Evolutionary conservation across 148 eudicot species (phyloP).

Genomic region (Simmondsia chinensis): DNA sequence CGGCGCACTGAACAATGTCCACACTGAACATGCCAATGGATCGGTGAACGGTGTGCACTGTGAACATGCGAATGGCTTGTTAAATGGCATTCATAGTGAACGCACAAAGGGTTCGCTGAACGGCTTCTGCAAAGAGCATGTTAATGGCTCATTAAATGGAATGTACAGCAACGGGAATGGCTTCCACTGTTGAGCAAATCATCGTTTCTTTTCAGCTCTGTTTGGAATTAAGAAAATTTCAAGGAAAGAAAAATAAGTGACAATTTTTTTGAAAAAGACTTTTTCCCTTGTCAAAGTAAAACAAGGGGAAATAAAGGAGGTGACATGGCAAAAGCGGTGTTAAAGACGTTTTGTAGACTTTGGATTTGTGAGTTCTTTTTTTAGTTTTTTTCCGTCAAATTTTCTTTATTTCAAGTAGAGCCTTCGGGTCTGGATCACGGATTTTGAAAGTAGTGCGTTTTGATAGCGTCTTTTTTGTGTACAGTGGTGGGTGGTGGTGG

Average conservation of each 20-base stretch:
- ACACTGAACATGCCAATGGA: constrained; percentile 7
- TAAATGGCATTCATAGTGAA: constrained; percentile 28
- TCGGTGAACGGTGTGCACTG: background rate
- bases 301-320: too few species aligned
- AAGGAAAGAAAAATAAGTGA: too few species aligned
- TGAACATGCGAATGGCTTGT: constrained; percentile 25
- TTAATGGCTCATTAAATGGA: constrained; percentile 7
- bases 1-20: constrained; percentile 30
- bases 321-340: too few species aligned
- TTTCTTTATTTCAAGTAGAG: too few species aligned
- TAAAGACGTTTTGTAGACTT: too few species aligned
- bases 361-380: too few species aligned
- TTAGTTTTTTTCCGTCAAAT: too few species aligned
- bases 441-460: constrained; percentile 4
- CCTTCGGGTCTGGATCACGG: constrained; percentile 7
- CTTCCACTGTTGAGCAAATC: constrained; percentile 27
- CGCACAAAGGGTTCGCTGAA: constrained; percentile 3
- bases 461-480: constrained; percentile 21
- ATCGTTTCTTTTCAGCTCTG: too few species aligned
- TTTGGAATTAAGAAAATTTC: too few species aligned
- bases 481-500: constrained; percentile 21
- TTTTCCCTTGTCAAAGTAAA: too few species aligned
- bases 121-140: background rate
- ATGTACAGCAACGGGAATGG: constrained; percentile 56
- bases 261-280: too few species aligned